Evolutionary conservation across 352 stramenopile genomes (phyloP).

Genomic region (Phytophthora pseudosyringae): DNA sequence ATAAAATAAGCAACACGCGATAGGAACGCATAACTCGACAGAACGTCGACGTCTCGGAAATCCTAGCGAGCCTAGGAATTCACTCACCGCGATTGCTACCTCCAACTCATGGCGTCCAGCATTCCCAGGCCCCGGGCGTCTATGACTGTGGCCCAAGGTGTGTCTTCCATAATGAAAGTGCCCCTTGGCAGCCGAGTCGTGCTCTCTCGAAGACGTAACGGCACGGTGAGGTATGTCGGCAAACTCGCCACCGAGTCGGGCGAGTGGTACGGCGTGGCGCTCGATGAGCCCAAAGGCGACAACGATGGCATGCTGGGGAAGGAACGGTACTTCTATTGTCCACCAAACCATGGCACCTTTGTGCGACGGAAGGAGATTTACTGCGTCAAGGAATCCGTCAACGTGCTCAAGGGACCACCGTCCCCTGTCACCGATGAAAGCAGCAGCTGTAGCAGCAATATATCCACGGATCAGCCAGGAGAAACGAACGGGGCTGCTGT

Average conservation of each 20-base stretch:
- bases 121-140: constrained; percentile 39
- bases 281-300: constrained; percentile 71
- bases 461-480: constrained; percentile 18
- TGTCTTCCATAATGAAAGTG: constrained; percentile 49
- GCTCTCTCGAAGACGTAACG: constrained; percentile 58
- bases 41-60: constrained; percentile 18
- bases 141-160: constrained; percentile 21
- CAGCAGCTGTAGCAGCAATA: constrained; percentile 43
- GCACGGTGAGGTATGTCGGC: constrained; percentile 66
- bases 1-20: constrained; percentile 21
- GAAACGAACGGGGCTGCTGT: constrained; percentile 8
- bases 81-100: background rate
- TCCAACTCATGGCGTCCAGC: constrained; percentile 35
- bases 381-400: constrained; percentile 51
- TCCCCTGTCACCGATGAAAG: constrained; percentile 60
- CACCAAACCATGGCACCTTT: constrained; percentile 59
- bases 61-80: constrained; percentile 1
- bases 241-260: constrained; percentile 60
- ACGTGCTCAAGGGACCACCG: constrained; percentile 44
- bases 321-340: constrained; percentile 62
- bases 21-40: constrained; percentile 20
- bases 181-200: constrained; percentile 61
- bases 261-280: constrained; percentile 73
- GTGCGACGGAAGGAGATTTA: constrained; percentile 74
- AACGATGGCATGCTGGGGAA: constrained; percentile 55